These are phyloP conservation scores for Pythium phragmitis DNA, from an alignment of 352 stramenopile genomes.

Conservation along the genomic window DNA sequence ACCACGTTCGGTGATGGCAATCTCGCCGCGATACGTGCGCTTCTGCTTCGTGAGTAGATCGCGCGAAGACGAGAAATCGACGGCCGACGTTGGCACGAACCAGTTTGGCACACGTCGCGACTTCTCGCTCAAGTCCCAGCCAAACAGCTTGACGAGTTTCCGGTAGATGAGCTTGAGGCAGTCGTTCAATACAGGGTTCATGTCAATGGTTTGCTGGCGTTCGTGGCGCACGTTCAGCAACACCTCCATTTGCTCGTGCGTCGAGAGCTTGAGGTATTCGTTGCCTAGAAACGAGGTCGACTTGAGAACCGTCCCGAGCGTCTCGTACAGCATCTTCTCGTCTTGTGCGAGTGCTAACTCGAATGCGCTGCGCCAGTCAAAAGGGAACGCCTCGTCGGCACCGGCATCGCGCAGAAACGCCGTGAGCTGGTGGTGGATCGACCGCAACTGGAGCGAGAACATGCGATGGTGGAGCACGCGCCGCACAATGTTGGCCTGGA, in stretches of 20 bases:
- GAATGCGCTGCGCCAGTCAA: slow-evolving; percentile 21
- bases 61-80: slow-evolving; percentile 46
- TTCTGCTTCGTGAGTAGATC: slow-evolving; percentile 38
- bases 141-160: slow-evolving; percentile 39
- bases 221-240: slow-evolving; percentile 57
- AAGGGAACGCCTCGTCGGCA: slow-evolving; percentile 15
- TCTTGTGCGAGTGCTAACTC: slow-evolving; percentile 33
- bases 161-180: slow-evolving; percentile 65
- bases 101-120: slow-evolving; percentile 55
- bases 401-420: slow-evolving; percentile 18
- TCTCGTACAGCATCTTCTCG: slow-evolving; percentile 56
- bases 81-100: slow-evolving; percentile 49
- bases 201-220: slow-evolving; percentile 26
- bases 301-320: slow-evolving; percentile 46
- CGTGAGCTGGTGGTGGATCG: slow-evolving; percentile 28
- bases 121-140: slow-evolving; percentile 34
- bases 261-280: slow-evolving; percentile 40
- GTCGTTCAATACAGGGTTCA: slow-evolving; percentile 55
- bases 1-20: slow-evolving; percentile 21
- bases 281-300: slow-evolving; percentile 56
- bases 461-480: slow-evolving; percentile 30
- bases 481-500: slow-evolving; percentile 24
- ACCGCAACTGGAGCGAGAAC: slow-evolving; percentile 30
- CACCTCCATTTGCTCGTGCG: slow-evolving; percentile 52
- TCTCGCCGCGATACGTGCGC: slow-evolving; percentile 53